Evolutionary conservation across 2,329 filamentous ascomycete species (phyloP), one percentile per base, ranked within the genome.

Genomic region (Davidsoniella australis): DNA sequence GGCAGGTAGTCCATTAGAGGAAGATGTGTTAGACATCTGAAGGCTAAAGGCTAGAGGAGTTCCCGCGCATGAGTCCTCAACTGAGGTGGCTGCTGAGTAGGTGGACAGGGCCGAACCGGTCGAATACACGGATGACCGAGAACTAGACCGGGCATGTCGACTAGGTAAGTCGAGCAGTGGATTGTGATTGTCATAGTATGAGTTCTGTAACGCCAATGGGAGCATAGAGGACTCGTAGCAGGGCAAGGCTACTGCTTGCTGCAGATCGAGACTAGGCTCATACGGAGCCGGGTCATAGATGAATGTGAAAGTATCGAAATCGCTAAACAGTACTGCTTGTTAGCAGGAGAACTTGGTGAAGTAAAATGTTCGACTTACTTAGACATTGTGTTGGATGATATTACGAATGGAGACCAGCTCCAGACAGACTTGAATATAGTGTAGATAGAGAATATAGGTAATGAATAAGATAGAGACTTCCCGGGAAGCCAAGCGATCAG

Each of bases 1-100:
- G 18, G 33, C 7, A 18, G 79, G 84, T 12, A 33, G 8, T 8
- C 10, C 8, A 9, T 33, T 33, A 12, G 26, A 12, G 10, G 26
- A 33, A 49, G 76, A 79, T 56, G 48, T 42, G 45, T 65, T 62
- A 38, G 84, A 83, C 10, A 12, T 8, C 8, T 33, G 10, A 12
- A 33, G 26, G 10, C 26, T 33, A 10, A 82, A 87, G 48, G 79
- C 82, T 57, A 76, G 70, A 56, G 74, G 70, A 9, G 61, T 76
- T 17, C 80, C 83, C 66, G 75, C 72, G 57, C 78, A 69, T 41
- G 82, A 83, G 61, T 82, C 82, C 49, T 71, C 67, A 55, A 68
- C 67, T 54, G 74, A 75, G 40, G 81, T 85, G 62, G 82, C 73
- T 58, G 57, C 51, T 5, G 64, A 66, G 68, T 80, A 82, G n/a